A percentile compares a stretch with the other conserved stretches of the same genome.
Evolutionary conservation across 345 rosid genomes (phyloP).

Genomic region (Salix dunnii): DNA sequence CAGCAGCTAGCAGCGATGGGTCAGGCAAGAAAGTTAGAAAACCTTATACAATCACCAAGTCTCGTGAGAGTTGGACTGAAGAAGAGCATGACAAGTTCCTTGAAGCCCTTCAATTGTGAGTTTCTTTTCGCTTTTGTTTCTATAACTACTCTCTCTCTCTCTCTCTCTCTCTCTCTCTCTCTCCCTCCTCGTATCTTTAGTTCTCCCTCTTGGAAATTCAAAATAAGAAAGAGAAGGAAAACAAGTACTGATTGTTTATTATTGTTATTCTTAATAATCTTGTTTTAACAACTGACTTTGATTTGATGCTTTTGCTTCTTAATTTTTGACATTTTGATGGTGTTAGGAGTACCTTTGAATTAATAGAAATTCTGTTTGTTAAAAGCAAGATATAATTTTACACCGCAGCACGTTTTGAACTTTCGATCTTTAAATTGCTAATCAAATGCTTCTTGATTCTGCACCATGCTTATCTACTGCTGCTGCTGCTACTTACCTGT

Average conservation of each 20-base stretch:
- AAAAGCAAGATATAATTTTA: background rate
- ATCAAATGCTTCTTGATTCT: background rate
- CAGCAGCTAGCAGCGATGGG: slow-evolving; percentile 20
- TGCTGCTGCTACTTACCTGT: background rate
- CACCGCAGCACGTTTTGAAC: background rate
- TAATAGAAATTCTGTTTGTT: background rate
- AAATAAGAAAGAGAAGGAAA: background rate
- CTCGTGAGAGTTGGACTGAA: slow-evolving; percentile 97
- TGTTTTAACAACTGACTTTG: background rate
- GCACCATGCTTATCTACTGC: background rate
- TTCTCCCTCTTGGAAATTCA: background rate
- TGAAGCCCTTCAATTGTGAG: slow-evolving; percentile 92
- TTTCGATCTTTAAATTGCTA: background rate
- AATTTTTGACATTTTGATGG: background rate
- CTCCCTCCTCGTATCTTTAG: background rate
- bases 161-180: background rate
- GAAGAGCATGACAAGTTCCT: slow-evolving; percentile 99
- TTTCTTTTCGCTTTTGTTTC: background rate
- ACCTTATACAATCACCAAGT: slow-evolving; percentile 98
- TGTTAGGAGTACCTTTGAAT: background rate
- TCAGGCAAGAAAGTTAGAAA: slow-evolving; percentile 80
- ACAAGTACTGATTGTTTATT: background rate
- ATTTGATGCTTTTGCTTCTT: background rate
- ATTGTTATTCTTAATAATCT: no score
- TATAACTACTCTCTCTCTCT: background rate